These are phyloP conservation scores for Aspergillus sclerotioniger DNA, from an alignment of 495 filamentous ascomycete genomes.

Conservation along the genomic window DNA sequence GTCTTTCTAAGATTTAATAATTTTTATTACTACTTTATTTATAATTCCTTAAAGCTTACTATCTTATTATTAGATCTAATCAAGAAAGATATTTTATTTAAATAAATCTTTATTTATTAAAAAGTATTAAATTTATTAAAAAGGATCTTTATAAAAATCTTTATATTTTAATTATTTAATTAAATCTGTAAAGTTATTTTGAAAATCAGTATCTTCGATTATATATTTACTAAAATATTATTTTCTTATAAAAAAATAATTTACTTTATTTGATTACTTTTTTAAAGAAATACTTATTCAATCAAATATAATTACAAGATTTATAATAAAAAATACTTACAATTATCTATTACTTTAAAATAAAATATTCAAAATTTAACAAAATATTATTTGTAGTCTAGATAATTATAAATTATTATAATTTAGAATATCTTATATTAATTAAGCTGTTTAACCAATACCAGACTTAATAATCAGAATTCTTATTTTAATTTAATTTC, in stretches of 20 bases:
- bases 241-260: background rate
- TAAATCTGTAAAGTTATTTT: background rate
- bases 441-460: no score
- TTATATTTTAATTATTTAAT: conserved; percentile 2
- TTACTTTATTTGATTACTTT: background rate
- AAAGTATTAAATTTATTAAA: background rate
- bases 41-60: no score
- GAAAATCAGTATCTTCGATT: background rate
- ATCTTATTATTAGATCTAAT: no score
- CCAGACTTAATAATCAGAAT: no score
- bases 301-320: conserved; percentile 1
- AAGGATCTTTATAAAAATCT: background rate
- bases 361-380: background rate
- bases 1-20: no score
- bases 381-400: background rate
- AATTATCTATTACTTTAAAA: background rate
- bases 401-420: conserved; percentile 2
- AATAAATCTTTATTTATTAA: no score
- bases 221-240: background rate
- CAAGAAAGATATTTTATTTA: no score
- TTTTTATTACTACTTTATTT: no score
- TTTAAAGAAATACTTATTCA: no score
- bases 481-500: background rate
- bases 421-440: no score
- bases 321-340: no score